phyloP scores from a whole-genome alignment of 306 rosid genomes.

The Calophaca sinica region DNA sequence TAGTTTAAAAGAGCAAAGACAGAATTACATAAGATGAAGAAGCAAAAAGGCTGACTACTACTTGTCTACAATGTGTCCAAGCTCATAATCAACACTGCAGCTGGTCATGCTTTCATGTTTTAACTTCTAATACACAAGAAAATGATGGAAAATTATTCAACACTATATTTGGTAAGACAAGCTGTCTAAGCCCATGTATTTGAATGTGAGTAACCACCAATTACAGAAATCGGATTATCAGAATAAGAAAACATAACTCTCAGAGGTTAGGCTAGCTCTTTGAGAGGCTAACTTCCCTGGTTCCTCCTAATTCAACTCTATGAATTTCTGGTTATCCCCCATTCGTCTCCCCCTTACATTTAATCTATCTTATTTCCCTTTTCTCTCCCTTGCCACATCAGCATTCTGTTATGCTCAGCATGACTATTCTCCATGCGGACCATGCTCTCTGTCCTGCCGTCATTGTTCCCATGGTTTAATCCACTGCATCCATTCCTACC shows the following conservation, averaged over 20 bases:
- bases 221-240: conserved; percentile 3
- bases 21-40: not conserved
- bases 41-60: not conserved
- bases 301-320: not conserved
- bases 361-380: not conserved
- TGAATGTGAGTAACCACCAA: not conserved
- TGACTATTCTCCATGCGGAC: conserved; percentile 3
- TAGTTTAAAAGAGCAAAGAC: conserved; percentile 10
- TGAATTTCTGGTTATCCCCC: not conserved
- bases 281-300: not conserved
- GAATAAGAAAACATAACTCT: conserved; percentile 19
- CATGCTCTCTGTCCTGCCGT: not conserved
- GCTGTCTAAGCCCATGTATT: not conserved
- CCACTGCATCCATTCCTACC: conserved; percentile 4
- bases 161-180: too few relatives aligned
- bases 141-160: not conserved
- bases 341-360: not conserved
- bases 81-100: conserved; percentile 17
- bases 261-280: not conserved
- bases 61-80: conserved; percentile 18
- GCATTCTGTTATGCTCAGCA: conserved; percentile 10
- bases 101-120: not conserved
- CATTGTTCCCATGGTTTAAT: conserved; percentile 8
- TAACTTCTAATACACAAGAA: conserved; percentile 2
- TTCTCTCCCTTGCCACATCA: conserved; percentile 14